Evolutionary conservation across 2,329 filamentous ascomycete species (phyloP), one percentile per base, ranked within the genome.

Genomic region (Ophiostoma pallidulum): DNA sequence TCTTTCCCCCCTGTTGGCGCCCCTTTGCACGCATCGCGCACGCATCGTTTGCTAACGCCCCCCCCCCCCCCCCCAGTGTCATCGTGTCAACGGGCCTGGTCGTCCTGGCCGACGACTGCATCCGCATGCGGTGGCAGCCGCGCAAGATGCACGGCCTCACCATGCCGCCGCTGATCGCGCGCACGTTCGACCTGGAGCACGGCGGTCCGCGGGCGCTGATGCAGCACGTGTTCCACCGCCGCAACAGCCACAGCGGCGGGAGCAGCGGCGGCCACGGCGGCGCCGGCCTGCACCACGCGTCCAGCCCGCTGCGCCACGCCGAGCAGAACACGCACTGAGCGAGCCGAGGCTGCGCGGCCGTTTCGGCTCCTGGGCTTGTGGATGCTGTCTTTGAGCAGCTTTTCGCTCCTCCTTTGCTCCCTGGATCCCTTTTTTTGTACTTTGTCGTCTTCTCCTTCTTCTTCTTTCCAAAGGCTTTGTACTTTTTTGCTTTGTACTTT

Each of bases 21-120:
- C 38, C 33, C 33, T 4, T 36, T 33, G 12, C 14, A n/a, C n/a
- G n/a, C n/a, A n/a, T 4, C n/a, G 6, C 33, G 6, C n/a, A 18
- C n/a, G 33, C 29, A 24, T 26, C 51, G 44, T 56, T 63, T 56
- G 64, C 58, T 61, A 55, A 58, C n/a, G n/a, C n/a, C n/a, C n/a
- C n/a, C n/a, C n/a, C n/a, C n/a, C n/a, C n/a, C n/a, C 53, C 44
- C 8, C 14, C 4, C 56, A 94, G 89, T 63, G 83, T 94, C 54
- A 83, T 97, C 53, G 77, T 97, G 53, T 80, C 89, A 40, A 92
- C 89, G n/a, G 91, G 91, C 20, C 76, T 97, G 56, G 81, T 94
- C 57, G 80, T 86, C 8, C 78, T 97, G 38, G 84, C 94, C 44
- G 91, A 97, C 60, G 88, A 97, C 66, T 87, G 82, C 68, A 95